Conservation (phyloP, 306 rosid genomes). For the Hylodesmum podocarpum region DNA sequence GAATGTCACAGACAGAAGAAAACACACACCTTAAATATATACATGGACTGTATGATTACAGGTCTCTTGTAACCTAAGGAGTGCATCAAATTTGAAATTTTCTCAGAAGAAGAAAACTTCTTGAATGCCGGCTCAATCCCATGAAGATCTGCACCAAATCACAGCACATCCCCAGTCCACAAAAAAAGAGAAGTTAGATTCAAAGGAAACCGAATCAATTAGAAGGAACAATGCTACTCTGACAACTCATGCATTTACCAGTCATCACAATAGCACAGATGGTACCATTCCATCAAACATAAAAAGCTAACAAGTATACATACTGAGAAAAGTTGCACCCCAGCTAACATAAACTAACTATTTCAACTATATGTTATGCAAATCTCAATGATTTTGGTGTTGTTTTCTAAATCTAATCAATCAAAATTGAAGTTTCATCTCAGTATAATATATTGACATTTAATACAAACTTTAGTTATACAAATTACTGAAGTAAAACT, state of each 20-base stretch:
- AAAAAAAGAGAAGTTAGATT: constrained; percentile 17
- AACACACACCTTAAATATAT: constrained; percentile 83
- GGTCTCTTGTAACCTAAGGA: constrained; percentile 89
- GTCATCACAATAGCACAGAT: neutral
- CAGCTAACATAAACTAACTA: neutral
- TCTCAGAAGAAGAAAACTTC: constrained; percentile 69
- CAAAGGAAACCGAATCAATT: neutral
- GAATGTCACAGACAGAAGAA: neutral
- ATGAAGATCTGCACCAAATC: constrained; percentile 68
- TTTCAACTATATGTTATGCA: neutral
- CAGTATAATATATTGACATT: no score
- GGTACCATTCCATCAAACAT: neutral
- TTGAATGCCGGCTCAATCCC: constrained; percentile 81
- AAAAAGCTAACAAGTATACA: neutral
- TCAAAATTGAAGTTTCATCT: neutral
- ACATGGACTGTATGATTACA: constrained; percentile 82
- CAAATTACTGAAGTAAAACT: neutral
- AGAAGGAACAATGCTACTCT: neutral
- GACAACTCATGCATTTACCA: constrained; percentile 5
- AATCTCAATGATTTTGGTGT: neutral
- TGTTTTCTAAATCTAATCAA: neutral
- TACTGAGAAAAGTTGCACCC: neutral
- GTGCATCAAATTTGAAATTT: constrained; percentile 55
- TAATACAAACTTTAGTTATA: neutral
- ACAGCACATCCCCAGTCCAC: constrained; percentile 7